Conservation (phyloP, 208 protist genomes). For the Angomonas deanei region DNA sequence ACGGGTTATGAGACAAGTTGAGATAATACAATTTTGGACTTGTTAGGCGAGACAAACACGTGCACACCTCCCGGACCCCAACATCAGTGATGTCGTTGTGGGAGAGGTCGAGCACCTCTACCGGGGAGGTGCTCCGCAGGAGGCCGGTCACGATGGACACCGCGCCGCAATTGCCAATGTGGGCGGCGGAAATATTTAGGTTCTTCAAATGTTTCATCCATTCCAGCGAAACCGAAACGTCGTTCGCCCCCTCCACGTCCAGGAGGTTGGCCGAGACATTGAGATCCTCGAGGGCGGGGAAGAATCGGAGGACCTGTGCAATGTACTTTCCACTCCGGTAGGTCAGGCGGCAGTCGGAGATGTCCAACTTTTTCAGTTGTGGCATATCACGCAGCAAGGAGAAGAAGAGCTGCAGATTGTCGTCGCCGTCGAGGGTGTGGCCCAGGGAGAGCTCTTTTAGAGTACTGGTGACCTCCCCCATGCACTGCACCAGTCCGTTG, state of each 20-base stretch:
- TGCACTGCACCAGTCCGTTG: conserved; percentile 16
- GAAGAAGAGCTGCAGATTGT: conserved; percentile 15
- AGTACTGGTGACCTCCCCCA: conserved; percentile 16
- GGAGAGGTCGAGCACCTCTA: conserved; percentile 56
- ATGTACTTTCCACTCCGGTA: conserved; percentile 38
- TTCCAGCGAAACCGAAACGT: conserved; percentile 32
- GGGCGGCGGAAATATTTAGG: conserved; percentile 36
- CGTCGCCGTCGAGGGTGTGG: conserved; percentile 33
- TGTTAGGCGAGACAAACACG: conserved; percentile 18
- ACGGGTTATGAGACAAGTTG: conserved; percentile 47
- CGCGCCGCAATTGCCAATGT: conserved; percentile 47
- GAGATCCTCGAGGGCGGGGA: conserved; percentile 34
- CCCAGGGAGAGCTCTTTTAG: conserved; percentile 47
- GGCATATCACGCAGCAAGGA: conserved; percentile 16
- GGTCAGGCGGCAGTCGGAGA: conserved; percentile 37
- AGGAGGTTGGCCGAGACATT: conserved; percentile 51
- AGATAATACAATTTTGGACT: conserved; percentile 33
- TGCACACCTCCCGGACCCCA: conserved; percentile 37
- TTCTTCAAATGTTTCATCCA: conserved; percentile 25
- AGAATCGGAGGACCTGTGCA: conserved; percentile 27
- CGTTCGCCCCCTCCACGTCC: conserved; percentile 42
- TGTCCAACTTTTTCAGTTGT: conserved; percentile 36
- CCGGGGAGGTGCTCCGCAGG: conserved; percentile 25
- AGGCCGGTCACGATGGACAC: conserved; percentile 33
- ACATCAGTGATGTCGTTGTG: conserved; percentile 56